Percentiles rank a stretch among this genome's conserved stretches.
Evolutionary conservation across 176 grass and related monocot genomes (phyloP).

Genomic region (Bromus sterilis): DNA sequence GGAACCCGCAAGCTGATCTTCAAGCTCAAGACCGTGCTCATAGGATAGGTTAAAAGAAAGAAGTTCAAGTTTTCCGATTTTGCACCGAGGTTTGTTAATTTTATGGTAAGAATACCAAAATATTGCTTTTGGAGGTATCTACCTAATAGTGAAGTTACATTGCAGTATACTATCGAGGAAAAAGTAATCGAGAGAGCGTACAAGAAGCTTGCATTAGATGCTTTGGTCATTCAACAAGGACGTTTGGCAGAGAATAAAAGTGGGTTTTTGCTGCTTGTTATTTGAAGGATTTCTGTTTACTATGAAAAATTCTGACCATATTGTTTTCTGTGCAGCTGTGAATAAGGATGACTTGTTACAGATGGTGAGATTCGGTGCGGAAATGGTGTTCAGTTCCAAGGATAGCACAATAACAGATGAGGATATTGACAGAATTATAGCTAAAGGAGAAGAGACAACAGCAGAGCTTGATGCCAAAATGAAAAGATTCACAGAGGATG

Average conservation of each 20-base stretch:
- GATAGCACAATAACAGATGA: slow-evolving; percentile 80
- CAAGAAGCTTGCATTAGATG: slow-evolving; percentile 51
- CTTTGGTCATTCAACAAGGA: slow-evolving; percentile 58
- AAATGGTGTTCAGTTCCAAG: slow-evolving; percentile 79
- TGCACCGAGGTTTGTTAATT: slow-evolving; percentile 41
- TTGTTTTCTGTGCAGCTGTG: slow-evolving; percentile 43
- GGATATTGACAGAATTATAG: slow-evolving; percentile 70
- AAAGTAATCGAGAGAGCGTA: slow-evolving; percentile 64
- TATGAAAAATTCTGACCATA: slow-evolving; percentile 11
- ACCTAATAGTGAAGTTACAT: neutral
- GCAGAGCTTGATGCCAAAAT: slow-evolving; percentile 81
- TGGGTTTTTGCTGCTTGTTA: slow-evolving; percentile 6
- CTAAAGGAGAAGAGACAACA: slow-evolving; percentile 71
- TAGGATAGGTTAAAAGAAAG: slow-evolving; percentile 76
- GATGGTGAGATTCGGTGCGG: slow-evolving; percentile 83
- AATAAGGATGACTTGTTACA: slow-evolving; percentile 90
- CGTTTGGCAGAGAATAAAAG: slow-evolving; percentile 77
- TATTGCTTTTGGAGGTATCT: too few relatives aligned
- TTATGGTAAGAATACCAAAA: neutral
- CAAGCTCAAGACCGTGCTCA: slow-evolving; percentile 72
- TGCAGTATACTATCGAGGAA: slow-evolving; percentile 57
- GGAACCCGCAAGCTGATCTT: slow-evolving; percentile 75
- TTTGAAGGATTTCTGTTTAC: neutral
- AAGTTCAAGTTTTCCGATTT: slow-evolving; percentile 76
- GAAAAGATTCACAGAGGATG: slow-evolving; percentile 99